Base-by-base conservation (phyloP, 495 filamentous ascomycete species). In the Neurospora africana region DNA sequence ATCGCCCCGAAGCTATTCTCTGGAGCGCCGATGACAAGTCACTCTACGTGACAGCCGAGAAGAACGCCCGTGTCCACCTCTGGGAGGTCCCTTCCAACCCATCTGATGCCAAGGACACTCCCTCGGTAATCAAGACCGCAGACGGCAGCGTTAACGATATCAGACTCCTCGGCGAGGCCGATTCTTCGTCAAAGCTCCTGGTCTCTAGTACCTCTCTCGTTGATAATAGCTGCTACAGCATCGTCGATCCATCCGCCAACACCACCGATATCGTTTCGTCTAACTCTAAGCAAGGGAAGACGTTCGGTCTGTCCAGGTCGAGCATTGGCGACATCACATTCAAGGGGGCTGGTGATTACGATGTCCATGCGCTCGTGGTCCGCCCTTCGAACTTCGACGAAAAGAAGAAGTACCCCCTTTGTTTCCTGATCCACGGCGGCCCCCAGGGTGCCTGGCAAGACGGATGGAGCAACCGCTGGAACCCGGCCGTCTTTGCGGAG, bases 381-480 rank as follows among this genome's bases (percentile, higher is more conserved):
- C 93, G 91, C 76, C 94, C 94, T 1, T 93, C 92, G 1, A 81
- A 87, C 75, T 97, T 95, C 77, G 87, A 93, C 77, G 79, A 87
- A 8, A 82, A 82, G 15, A 86, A 92, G 78, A 92, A 90, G 74
- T 97, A 97, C 78, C 94, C 93, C 0, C 81, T 98, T 39, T 89
- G 90, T 2, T 93, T 93, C 74, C 77, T 97, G 44, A 92, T 98
- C 68, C 94, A 98, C 74, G 94, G 94, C 69, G 94, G 94, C 0
- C 94, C 94, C 0, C 93, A 97, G 77, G 91, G 91, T 8, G 90
- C 92, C 1, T 97, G 93, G 93, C 86, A 84, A 7, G 92, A 97
- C 77, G 82, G 87, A 37, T 97, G 94, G 94, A 91, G 87, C 72
- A 97, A 92, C 1, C 85, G 94, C 19, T 97, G 94, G 94, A 98